Evolutionary conservation across 768 basidiomycete genomes (phyloP).

Genomic region (Lactifluus volemus): DNA sequence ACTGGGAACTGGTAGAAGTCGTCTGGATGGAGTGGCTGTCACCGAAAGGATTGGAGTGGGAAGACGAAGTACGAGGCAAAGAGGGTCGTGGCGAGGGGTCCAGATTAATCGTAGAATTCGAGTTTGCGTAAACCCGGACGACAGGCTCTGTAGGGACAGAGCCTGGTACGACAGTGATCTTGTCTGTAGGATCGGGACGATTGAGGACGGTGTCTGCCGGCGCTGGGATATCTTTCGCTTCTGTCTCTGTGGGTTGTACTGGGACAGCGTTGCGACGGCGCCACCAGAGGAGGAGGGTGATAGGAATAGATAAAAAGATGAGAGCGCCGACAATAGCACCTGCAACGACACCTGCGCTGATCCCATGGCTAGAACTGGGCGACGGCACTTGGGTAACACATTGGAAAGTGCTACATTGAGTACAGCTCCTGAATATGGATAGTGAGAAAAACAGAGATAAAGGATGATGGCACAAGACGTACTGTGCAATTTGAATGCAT

Average conservation of each 20-base stretch:
- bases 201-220: slow-evolving; percentile 71
- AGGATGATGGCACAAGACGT: slow-evolving; percentile 20
- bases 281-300: slow-evolving; percentile 53
- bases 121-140: slow-evolving; percentile 41
- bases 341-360: slow-evolving; percentile 63
- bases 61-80: slow-evolving; percentile 24
- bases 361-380: slow-evolving; percentile 25
- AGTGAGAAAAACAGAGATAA: not conserved
- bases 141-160: slow-evolving; percentile 26
- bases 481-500: slow-evolving; percentile 58
- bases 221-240: slow-evolving; percentile 50
- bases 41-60: slow-evolving; percentile 60
- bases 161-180: slow-evolving; percentile 28
- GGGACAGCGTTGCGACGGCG: slow-evolving; percentile 38
- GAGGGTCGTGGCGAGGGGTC: slow-evolving; percentile 36
- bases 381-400: slow-evolving; percentile 35
- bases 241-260: slow-evolving; percentile 33
- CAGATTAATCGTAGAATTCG: slow-evolving; percentile 46
- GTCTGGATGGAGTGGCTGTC: slow-evolving; percentile 78
- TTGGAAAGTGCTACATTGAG: slow-evolving; percentile 40
- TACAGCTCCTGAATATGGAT: slow-evolving; percentile 44
- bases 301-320: slow-evolving; percentile 45
- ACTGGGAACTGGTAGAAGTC: slow-evolving; percentile 57
- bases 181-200: slow-evolving; percentile 75
- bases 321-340: slow-evolving; percentile 63